Conservation (phyloP, 495 filamentous ascomycete species). For the Aspergillus biplanus region DNA sequence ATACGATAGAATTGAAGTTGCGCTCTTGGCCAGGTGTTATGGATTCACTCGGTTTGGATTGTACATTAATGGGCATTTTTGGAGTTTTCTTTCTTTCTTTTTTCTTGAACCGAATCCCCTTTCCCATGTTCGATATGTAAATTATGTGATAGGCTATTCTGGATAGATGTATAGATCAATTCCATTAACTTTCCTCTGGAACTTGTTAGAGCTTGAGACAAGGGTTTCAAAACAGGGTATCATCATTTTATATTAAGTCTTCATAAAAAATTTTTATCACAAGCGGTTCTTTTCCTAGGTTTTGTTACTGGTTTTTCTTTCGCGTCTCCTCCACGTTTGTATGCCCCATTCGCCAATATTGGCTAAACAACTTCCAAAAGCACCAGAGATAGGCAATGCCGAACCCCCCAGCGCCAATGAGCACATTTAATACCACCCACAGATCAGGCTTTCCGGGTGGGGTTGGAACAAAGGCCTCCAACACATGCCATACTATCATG, state of each 20-base stretch:
- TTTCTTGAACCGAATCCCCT: slow-evolving; percentile 15
- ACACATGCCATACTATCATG: slow-evolving; percentile 79
- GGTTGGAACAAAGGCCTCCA: slow-evolving; percentile 67
- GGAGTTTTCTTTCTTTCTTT: neutral
- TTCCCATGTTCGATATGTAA: neutral
- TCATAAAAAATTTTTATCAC: slow-evolving; percentile 11
- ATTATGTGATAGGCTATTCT: neutral
- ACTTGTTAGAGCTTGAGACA: too few species aligned
- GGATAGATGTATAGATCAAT: neutral
- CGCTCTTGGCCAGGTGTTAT: slow-evolving; percentile 14
- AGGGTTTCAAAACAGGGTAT: slow-evolving; percentile 33
- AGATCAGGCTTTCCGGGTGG: slow-evolving; percentile 83
- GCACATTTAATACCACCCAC: slow-evolving; percentile 89
- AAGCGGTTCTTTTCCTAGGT: neutral
- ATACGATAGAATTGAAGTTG: neutral
- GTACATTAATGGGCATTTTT: slow-evolving; percentile 17
- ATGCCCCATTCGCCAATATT: slow-evolving; percentile 50
- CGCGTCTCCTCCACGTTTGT: slow-evolving; percentile 32
- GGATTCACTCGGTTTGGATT: slow-evolving; percentile 14
- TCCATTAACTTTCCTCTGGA: neutral
- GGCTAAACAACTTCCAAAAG: slow-evolving; percentile 66
- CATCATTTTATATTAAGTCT: slow-evolving; percentile 28
- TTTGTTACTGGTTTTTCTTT: slow-evolving; percentile 48
- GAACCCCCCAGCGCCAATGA: slow-evolving; percentile 84
- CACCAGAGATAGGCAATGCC: slow-evolving; percentile 90